Evolutionary conservation across 345 rosid species (phyloP), one percentile per base, ranked within the genome.

Genomic region (thale cress (Arabidopsis thaliana)): DNA sequence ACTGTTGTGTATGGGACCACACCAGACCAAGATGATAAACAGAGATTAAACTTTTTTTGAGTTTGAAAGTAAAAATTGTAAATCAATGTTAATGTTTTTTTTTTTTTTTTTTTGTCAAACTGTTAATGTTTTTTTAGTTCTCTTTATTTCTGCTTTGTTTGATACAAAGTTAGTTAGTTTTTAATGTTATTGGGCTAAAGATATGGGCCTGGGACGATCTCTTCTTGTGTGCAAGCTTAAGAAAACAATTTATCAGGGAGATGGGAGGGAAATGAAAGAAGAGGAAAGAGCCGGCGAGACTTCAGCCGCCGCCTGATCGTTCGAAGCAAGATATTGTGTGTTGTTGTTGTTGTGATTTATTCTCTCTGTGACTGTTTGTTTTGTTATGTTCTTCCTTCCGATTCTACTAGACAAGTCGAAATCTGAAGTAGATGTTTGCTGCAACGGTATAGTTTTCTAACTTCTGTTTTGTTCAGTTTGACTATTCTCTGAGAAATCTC

Each of bases 241-340:
- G 22, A 2, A 59, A 36, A 37, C 30, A 37, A 38, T 32, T 59
- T 22, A 16, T 16, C 11, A 42, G 69, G 45, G 42, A 75, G 79
- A 63, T 91, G 98, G 96, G 87, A 69, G 89, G 93, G 44, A 91
- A 94, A 82, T 97, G 95, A 38, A 82, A 77, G 74, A 85, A 75
- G 57, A 83, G 98, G 62, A 83, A 97, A 83, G 97, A 90, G 80
- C 72, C 81, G 69, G 70, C 76, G 49, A 75, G 88, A 9, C 93
- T 95, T 10, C 99, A 97, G 45, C 97, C 97, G 32, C 96, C 99
- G 2, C 99, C 97, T 55, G 81, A 90, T 58, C 84, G 80, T 69
- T 84, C 92, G 22, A 79, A 87, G 70, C 79, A 83, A 59, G 96
- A 91, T 72, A 60, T 11, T 67, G 24, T 50, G 14, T 28, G 5